phyloP scores from a whole-genome alignment of 441 rosid genomes.

The Omphalea diandra region DNA sequence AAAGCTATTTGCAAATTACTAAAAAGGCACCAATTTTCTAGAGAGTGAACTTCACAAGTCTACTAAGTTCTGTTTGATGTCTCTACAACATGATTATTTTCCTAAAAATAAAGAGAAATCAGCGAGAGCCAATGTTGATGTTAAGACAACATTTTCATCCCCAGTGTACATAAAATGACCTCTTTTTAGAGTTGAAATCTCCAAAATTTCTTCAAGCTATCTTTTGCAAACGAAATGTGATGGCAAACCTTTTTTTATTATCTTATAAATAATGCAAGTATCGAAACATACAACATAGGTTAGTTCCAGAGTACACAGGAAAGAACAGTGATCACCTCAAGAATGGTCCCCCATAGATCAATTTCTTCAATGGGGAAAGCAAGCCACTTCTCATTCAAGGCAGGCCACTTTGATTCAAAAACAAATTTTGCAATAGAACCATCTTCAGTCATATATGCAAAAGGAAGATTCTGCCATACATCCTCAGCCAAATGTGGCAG shows the following conservation, averaged over 20 bases:
- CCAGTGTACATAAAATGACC: neutral
- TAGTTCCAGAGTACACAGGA: neutral
- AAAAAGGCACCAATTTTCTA: neutral
- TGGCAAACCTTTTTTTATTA: neutral
- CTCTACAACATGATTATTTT: neutral
- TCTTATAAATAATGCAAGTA: neutral
- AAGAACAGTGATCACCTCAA: slow-evolving; percentile 54
- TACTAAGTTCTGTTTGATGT: neutral
- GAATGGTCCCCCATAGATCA: slow-evolving; percentile 75
- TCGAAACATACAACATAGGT: neutral
- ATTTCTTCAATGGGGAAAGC: slow-evolving; percentile 65
- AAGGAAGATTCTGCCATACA: slow-evolving; percentile 95
- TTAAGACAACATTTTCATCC: neutral
- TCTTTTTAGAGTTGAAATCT: neutral
- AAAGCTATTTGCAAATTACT: no score
- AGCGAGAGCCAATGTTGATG: neutral
- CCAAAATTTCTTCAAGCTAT: neutral
- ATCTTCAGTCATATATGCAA: slow-evolving; percentile 45
- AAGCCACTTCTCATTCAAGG: slow-evolving; percentile 58
- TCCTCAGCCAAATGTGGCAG: slow-evolving; percentile 97
- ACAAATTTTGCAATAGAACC: slow-evolving; percentile 71
- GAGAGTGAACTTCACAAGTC: neutral
- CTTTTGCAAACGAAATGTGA: neutral
- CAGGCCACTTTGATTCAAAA: slow-evolving; percentile 94
- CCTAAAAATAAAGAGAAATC: neutral